phyloP scores from a whole-genome alignment of 306 rosid genomes.

The Casuarina cunninghamiana region DNA sequence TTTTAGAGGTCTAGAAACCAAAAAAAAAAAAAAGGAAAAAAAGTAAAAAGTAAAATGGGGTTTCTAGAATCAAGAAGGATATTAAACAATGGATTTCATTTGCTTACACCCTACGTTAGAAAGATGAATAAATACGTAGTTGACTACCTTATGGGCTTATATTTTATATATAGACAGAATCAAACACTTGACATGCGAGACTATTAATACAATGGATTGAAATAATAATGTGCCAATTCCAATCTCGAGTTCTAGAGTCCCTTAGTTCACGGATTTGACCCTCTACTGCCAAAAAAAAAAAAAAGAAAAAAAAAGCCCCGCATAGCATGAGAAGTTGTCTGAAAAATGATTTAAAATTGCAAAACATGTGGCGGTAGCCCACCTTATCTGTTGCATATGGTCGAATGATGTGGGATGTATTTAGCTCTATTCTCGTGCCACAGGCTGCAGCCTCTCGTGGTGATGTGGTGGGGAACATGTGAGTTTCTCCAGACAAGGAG shows the following conservation, averaged over 20 bases:
- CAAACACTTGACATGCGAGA: too few species aligned
- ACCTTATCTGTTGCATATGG: conserved; percentile 11
- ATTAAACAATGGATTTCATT: too few species aligned
- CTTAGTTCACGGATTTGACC: background rate
- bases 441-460: background rate
- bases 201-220: too few species aligned
- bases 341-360: background rate
- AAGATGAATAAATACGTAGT: too few species aligned
- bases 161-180: too few species aligned
- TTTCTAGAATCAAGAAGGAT: too few species aligned
- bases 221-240: too few species aligned
- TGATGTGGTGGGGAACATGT: background rate
- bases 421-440: conserved; percentile 1
- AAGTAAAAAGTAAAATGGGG: too few species aligned
- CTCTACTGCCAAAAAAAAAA: background rate
- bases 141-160: too few species aligned
- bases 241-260: background rate
- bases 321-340: conserved; percentile 6
- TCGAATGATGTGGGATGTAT: background rate
- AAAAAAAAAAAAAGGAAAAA: too few species aligned
- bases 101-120: too few species aligned
- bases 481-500: background rate
- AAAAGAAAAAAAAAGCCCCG: background rate
- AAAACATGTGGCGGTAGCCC: conserved; percentile 21
- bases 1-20: too few species aligned